Base-by-base conservation (phyloP, 2,329 filamentous ascomycete species). In the Aspergillus calidoustus region DNA sequence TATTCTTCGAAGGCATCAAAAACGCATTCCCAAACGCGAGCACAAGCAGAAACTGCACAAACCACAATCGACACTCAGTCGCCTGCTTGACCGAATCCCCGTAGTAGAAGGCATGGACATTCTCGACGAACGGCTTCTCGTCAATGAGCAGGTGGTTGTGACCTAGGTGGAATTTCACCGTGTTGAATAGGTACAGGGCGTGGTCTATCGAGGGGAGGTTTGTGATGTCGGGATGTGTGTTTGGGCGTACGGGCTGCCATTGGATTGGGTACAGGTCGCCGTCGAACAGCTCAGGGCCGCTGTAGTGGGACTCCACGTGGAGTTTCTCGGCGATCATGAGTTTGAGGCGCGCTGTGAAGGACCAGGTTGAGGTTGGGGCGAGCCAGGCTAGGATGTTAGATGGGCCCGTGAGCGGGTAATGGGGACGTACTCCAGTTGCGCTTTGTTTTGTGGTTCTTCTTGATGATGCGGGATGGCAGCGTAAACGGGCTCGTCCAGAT, bases 1-100 rank as follows among this genome's bases (percentile, higher is more conserved):
- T 69, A 4, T 62, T 48, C 34, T 63, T 71, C 1, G 65, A 72
- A 22, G 75, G 76, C 19, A 77, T 77, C 0, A 82, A 76, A 19
- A 86, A 83, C 0, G 82, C 82, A 64, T 86, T 86, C 0, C 84
- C 84, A 62, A 86, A 84, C 0, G 84, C 84, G 3, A 87, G 74
- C 2, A 86, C 77, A 1, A 86, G 73, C 1, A 86, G 71, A 22
- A 83, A 85, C 56, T 86, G 84, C 15, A 83, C 79, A 54, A 83
- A 85, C 76, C 82, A 85, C 1, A 85, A 71, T 15, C 73, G 73
- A 3, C 71, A 70, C 22, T 70, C 68, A 13, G 66, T 64, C 2
- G 66, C 68, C 31, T 72, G 25, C 15, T 22, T 70, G 3, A 65
- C 70, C 38, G 69, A 69, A 11, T 71, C 71, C 41, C 75, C 69